Percentiles rank a stretch among this genome's conserved stretches.
These are phyloP conservation scores for Geotrichum bryndzae DNA, from an alignment of 1,139 yeast genomes.

Conservation along the genomic window DNA sequence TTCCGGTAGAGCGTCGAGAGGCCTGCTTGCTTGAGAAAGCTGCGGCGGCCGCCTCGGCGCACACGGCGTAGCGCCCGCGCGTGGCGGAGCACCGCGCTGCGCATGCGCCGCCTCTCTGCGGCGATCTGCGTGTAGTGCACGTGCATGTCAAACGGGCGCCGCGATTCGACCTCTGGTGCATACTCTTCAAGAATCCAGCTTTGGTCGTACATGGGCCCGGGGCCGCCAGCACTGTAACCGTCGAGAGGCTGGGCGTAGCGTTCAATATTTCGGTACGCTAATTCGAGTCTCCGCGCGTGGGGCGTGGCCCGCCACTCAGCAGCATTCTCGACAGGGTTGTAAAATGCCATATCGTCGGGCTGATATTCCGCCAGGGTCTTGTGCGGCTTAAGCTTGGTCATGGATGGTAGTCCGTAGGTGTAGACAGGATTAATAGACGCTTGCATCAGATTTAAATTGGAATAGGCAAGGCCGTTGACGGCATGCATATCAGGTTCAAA, in stretches of 20 bases:
- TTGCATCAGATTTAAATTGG: neutral
- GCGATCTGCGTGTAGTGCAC: neutral
- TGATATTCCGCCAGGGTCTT: neutral
- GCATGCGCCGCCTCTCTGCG: neutral
- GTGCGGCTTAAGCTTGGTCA: neutral
- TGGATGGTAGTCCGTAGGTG: neutral
- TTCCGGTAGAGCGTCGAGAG: neutral
- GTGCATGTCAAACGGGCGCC: neutral
- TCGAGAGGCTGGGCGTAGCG: neutral
- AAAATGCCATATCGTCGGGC: neutral
- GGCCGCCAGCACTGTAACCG: neutral
- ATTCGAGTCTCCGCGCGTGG: neutral
- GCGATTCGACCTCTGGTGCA: neutral
- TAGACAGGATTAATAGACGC: neutral
- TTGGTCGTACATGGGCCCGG: neutral
- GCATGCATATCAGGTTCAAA: neutral
- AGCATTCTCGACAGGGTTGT: neutral
- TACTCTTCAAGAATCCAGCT: slow-evolving; percentile 7
- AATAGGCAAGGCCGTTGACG: neutral
- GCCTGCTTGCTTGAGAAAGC: neutral
- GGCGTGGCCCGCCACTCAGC: neutral
- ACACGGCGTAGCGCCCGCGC: neutral
- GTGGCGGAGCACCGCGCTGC: neutral
- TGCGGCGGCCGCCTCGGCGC: neutral
- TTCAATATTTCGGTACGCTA: neutral